Base-by-base conservation (phyloP, 2,329 filamentous ascomycete genomes). In the Septoria linicola region DNA sequence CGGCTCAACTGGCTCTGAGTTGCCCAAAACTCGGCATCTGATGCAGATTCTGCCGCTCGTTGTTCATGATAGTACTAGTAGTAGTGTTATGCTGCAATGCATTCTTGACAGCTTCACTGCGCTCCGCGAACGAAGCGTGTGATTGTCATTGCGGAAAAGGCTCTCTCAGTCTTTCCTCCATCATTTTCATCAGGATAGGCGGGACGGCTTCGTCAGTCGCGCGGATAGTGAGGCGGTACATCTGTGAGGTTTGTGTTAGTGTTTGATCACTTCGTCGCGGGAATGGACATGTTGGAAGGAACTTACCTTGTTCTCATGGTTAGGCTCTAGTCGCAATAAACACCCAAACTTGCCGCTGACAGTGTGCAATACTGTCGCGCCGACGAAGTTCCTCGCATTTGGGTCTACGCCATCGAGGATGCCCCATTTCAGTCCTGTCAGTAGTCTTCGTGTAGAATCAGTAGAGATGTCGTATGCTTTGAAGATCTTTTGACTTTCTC, bases 131-230 rank as follows among this genome's bases (percentile, higher is more conserved):
- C 21, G 35, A 40, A 40, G 44, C 35, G 25, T 35, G 25, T 40
- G 44, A 47, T 47, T 47, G 44, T 54, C 41, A 54, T 37, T 41
- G 35, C 19, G 64, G 63, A 30, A 57, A 67, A 4, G 65, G 62
- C 54, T 79, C 75, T 6, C 85, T 78, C 41, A 97, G 76, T 55
- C 87, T 81, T 58, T 92, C 88, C 66, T 95, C 87, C 89, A 99
- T 95, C 51, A 88, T 74, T 70, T 89, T 91, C 64, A 93, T 75
- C 50, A 99, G 69, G 16, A 92, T 79, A 1, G 82, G 79, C 6
- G 93, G 90, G 0, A 99, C 89, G 25, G 78, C 81, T 66, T 97
- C 93, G 65, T 97, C 92, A 1, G 93, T 99, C 4, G 92, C 93
- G 57, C 93, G 82, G 62, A 99, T 86, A 0, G 93, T 99, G 54